Percentiles rank a stretch among this genome's conserved stretches.
phyloP scores from a whole-genome alignment of 257 asterid genomes.

The Knoxia roxburghii region DNA sequence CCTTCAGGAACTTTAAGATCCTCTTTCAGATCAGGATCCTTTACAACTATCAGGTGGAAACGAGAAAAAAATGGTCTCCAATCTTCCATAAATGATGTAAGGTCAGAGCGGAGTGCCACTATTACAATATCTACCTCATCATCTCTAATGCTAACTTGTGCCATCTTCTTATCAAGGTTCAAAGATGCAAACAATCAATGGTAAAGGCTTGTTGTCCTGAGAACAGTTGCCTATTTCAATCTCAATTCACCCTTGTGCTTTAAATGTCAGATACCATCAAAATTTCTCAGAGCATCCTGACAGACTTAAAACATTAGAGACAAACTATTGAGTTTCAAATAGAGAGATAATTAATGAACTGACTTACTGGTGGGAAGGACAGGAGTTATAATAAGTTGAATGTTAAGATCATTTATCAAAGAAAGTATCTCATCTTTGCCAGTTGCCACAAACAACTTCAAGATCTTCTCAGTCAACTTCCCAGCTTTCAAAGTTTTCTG shows the following conservation, averaged over 20 bases:
- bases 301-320: slow-evolving; percentile 21
- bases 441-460: slow-evolving; percentile 76
- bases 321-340: slow-evolving; percentile 7
- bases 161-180: slow-evolving; percentile 21
- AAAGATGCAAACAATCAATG: not conserved
- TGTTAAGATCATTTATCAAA: slow-evolving; percentile 57
- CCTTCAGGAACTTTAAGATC: slow-evolving; percentile 68
- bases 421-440: slow-evolving; percentile 86
- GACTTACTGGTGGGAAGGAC: slow-evolving; percentile 43
- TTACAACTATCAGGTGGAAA: slow-evolving; percentile 72
- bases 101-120: slow-evolving; percentile 41
- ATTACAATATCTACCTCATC: slow-evolving; percentile 37
- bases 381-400: slow-evolving; percentile 49
- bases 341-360: not conserved
- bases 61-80: slow-evolving; percentile 76
- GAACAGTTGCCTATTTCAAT: slow-evolving; percentile 3
- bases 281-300: slow-evolving; percentile 82
- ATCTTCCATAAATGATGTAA: slow-evolving; percentile 71
- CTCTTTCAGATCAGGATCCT: slow-evolving; percentile 77
- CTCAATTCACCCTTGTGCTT: slow-evolving; percentile 4
- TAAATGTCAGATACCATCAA: slow-evolving; percentile 26
- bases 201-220: not conserved
- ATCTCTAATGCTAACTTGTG: slow-evolving; percentile 24
- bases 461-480: slow-evolving; percentile 78
- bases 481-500: slow-evolving; percentile 92